Conservation (phyloP, 1,284 basidiomycete genomes). For the Cryptococcus sp. region DNA sequence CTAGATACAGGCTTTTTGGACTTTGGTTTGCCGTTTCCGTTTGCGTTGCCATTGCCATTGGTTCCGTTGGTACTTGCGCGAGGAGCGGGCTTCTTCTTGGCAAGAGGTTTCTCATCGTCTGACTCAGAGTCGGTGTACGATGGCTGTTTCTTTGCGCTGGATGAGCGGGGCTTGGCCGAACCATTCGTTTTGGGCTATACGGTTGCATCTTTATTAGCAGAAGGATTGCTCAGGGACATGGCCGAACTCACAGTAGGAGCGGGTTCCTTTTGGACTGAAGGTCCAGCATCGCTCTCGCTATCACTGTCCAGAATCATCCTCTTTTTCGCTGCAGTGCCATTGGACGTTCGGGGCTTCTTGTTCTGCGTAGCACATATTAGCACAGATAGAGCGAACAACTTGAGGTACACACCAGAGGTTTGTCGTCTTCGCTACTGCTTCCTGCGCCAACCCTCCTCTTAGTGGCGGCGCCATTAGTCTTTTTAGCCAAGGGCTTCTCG, state of each 20-base stretch:
- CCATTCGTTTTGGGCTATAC: constrained; percentile 20
- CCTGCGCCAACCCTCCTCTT: constrained; percentile 18
- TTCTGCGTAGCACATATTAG: constrained; percentile 11
- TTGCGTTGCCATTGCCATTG: constrained; percentile 36
- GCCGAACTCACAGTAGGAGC: constrained; percentile 29
- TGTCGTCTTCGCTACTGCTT: constrained; percentile 45
- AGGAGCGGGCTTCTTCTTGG: constrained; percentile 61
- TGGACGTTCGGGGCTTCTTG: constrained; percentile 30
- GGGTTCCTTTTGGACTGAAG: constrained; percentile 29
- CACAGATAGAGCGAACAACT: neutral
- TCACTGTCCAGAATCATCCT: constrained; percentile 45
- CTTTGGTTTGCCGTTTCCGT: constrained; percentile 28
- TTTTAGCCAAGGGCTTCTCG: constrained; percentile 21
- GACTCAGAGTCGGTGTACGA: constrained; percentile 35
- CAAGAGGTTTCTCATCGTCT: constrained; percentile 58
- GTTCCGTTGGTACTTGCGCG: constrained; percentile 32
- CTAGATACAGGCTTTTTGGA: constrained; percentile 14
- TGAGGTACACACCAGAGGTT: constrained; percentile 46
- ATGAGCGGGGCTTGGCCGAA: constrained; percentile 13
- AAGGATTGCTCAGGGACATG: constrained; percentile 24
- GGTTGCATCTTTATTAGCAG: constrained; percentile 5
- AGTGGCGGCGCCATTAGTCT: constrained; percentile 14
- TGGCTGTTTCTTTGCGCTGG: constrained; percentile 9
- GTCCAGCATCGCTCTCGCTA: constrained; percentile 28
- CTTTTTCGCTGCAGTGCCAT: constrained; percentile 32